A percentile compares a stretch with the other conserved stretches of the same genome.
Evolutionary conservation across 2,329 filamentous ascomycete genomes (phyloP).

Genomic region (Ceratocystis cubensis): DNA sequence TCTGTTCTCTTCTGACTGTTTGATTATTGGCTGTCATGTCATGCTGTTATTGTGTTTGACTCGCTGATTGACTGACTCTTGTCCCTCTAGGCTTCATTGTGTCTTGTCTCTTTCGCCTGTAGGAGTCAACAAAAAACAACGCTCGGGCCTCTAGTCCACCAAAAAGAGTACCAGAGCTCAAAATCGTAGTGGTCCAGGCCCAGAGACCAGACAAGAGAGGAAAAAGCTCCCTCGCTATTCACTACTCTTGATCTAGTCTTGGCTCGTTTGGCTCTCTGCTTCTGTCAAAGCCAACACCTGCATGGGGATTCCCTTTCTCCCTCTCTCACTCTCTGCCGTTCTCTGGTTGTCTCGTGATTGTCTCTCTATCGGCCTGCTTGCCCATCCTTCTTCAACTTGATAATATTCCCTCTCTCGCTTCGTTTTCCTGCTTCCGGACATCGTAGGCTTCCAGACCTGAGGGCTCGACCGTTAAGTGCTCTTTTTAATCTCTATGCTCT

Average conservation of each 20-base stretch:
- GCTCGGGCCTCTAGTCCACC: neutral
- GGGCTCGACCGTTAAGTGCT: neutral
- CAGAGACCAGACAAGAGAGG: neutral
- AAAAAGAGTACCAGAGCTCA: neutral
- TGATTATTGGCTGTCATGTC: neutral
- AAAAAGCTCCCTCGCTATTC: neutral
- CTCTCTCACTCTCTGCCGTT: neutral
- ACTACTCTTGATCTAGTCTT: neutral
- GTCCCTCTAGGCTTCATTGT: neutral
- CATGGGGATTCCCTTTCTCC: neutral
- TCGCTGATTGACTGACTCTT: neutral
- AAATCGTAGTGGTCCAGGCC: neutral
- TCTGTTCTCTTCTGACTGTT: neutral
- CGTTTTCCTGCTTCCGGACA: slow-evolving; percentile 2
- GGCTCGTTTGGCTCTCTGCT: neutral
- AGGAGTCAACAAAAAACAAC: neutral
- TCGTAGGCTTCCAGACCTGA: neutral
- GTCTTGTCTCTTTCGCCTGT: neutral
- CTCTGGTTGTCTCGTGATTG: neutral
- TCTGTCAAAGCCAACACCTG: neutral
- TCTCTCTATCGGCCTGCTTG: neutral
- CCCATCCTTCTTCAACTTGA: neutral
- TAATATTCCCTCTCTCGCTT: neutral
- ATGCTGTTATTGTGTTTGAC: no score
- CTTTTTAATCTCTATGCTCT: neutral